phyloP scores from a whole-genome alignment of 352 stramenopile species.

The Globisporangium barbulae region DNA sequence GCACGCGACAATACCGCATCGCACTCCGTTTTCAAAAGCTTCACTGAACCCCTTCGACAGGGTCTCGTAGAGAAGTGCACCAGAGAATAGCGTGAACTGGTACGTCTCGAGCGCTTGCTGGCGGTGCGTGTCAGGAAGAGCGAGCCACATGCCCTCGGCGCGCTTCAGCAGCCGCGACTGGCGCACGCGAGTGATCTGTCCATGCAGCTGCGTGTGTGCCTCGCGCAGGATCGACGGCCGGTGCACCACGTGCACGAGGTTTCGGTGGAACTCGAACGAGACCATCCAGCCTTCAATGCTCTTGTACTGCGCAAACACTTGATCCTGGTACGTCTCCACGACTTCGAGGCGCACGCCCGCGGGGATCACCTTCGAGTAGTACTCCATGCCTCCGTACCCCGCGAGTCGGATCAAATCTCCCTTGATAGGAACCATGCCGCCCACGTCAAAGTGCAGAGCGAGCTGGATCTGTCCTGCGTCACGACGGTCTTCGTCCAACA shows the following conservation, averaged over 20 bases:
- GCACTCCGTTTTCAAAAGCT: conserved; percentile 32
- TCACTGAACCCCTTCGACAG: conserved; percentile 35
- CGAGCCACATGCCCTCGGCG: conserved; percentile 42
- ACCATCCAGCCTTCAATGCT: conserved; percentile 61
- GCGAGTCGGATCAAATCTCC: conserved; percentile 55
- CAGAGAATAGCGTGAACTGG: conserved; percentile 45
- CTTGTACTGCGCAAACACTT: conserved; percentile 53
- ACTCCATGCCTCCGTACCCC: conserved; percentile 63
- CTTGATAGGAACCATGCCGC: conserved; percentile 40
- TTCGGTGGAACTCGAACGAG: conserved; percentile 63
- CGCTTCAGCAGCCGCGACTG: conserved; percentile 40
- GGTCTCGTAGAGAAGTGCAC: conserved; percentile 35
- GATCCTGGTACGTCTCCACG: conserved; percentile 59
- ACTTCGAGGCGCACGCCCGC: conserved; percentile 50
- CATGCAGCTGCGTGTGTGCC: conserved; percentile 48
- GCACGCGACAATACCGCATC: conserved; percentile 37
- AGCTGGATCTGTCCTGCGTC: conserved; percentile 63
- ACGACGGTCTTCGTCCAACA: conserved; percentile 45
- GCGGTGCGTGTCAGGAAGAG: conserved; percentile 36
- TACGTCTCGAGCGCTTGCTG: conserved; percentile 42
- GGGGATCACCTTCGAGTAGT: conserved; percentile 61
- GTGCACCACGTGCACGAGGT: conserved; percentile 58
- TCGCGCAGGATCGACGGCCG: conserved; percentile 55
- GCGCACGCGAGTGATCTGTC: conserved; percentile 43
- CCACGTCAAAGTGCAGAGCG: conserved; percentile 52